phyloP scores from a whole-genome alignment of 2,329 filamentous ascomycete species.

The Colletotrichum horii region DNA sequence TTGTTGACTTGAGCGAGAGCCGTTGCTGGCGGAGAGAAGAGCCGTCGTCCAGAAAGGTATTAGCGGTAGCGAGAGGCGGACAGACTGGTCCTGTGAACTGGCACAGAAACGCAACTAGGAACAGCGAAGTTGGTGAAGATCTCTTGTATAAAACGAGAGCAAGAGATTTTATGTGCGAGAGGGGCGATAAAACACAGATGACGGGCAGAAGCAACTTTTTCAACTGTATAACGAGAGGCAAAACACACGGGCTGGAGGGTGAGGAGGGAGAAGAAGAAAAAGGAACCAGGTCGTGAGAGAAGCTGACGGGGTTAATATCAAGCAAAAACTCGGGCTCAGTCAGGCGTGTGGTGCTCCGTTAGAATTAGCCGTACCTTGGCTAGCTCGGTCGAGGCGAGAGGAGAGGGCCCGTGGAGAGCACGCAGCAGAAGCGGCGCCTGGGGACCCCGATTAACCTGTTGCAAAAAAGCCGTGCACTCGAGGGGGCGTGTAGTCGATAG shows the following conservation, averaged over 20 bases:
- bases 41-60: not conserved
- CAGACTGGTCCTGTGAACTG: not conserved
- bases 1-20: not conserved
- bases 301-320: conserved; percentile 15
- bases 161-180: conserved; percentile 4
- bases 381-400: not conserved
- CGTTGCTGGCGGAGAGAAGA: not conserved
- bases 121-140: not conserved
- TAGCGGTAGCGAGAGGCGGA: not conserved
- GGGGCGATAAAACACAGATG: not conserved
- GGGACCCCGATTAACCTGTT: no score
- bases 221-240: conserved; percentile 11
- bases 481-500: no score
- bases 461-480: no score
- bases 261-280: not conserved
- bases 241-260: not conserved
- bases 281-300: not conserved
- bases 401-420: not conserved
- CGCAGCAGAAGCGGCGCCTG: not conserved
- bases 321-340: conserved; percentile 16
- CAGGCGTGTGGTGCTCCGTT: conserved; percentile 3
- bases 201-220: not conserved
- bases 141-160: not conserved
- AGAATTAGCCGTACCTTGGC: not conserved
- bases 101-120: not conserved